These are phyloP conservation scores for Amanita brunnescens DNA, from an alignment of 768 basidiomycete species.

Conservation along the genomic window DNA sequence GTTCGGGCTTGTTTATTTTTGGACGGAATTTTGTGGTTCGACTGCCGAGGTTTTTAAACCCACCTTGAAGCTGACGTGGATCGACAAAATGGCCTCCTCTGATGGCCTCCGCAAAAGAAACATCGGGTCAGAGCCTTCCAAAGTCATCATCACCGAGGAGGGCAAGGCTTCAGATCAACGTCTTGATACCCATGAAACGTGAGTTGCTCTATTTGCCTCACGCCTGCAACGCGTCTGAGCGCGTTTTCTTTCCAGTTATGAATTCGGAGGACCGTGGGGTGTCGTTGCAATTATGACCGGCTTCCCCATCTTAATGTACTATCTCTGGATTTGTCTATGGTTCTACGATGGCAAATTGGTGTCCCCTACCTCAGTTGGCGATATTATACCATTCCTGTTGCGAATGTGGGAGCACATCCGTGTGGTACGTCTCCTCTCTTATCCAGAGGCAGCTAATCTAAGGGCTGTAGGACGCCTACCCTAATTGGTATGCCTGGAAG, in stretches of 20 bases:
- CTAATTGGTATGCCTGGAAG: slow-evolving; percentile 81
- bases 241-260: slow-evolving; percentile 49
- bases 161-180: slow-evolving; percentile 68
- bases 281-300: slow-evolving; percentile 89
- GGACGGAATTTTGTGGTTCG: not conserved
- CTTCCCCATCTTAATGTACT: slow-evolving; percentile 96
- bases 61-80: not conserved
- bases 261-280: slow-evolving; percentile 93
- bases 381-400: slow-evolving; percentile 67
- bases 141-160: slow-evolving; percentile 47
- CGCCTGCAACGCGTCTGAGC: slow-evolving; percentile 3
- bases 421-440: slow-evolving; percentile 37
- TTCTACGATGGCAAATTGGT: slow-evolving; percentile 87
- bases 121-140: slow-evolving; percentile 11
- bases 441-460: not conserved
- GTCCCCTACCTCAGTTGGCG: slow-evolving; percentile 56
- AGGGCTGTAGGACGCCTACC: slow-evolving; percentile 73
- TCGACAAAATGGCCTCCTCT: not conserved
- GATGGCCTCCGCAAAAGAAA: slow-evolving; percentile 11
- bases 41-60: not conserved
- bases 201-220: slow-evolving; percentile 13
- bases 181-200: slow-evolving; percentile 64
- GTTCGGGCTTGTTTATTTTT: not conserved
- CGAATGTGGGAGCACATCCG: slow-evolving; percentile 83
- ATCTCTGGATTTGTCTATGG: slow-evolving; percentile 95